A percentile compares a stretch with the other conserved stretches of the same genome.
phyloP scores from a whole-genome alignment of 177 flowering plant genomes.

The Vitis hybrid region DNA sequence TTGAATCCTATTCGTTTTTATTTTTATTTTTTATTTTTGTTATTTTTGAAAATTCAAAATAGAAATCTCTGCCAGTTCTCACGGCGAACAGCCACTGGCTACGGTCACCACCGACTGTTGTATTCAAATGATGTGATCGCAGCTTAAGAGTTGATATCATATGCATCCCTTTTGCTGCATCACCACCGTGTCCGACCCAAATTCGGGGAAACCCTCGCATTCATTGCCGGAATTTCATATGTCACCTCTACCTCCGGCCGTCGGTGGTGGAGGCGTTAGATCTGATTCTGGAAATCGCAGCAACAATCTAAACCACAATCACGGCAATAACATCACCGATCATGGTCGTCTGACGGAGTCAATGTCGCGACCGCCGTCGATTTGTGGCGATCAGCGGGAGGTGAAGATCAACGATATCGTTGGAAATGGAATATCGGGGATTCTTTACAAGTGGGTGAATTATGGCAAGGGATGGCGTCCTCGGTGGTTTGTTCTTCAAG shows the following conservation, averaged over 20 bases:
- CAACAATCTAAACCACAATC: neutral
- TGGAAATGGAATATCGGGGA: constrained; percentile 75
- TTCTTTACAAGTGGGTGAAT: constrained; percentile 90
- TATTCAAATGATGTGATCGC: neutral
- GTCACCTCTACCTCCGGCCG: constrained; percentile 21
- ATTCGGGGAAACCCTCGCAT: constrained; percentile 21
- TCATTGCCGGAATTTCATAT: constrained; percentile 18
- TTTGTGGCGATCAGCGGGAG: constrained; percentile 36
- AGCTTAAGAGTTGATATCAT: neutral
- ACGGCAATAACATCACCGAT: constrained; percentile 14
- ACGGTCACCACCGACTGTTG: neutral
- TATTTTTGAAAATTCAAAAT: neutral
- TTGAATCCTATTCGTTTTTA: too few relatives aligned
- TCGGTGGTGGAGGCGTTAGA: constrained; percentile 21
- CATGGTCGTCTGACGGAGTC: constrained; percentile 21
- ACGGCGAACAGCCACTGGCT: constrained; percentile 1
- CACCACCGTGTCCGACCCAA: constrained; percentile 39
- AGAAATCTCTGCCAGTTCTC: neutral
- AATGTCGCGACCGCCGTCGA: constrained; percentile 6
- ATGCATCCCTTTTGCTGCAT: constrained; percentile 69
- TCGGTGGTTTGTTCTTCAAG: constrained; percentile 86
- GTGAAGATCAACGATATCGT: constrained; percentile 72
- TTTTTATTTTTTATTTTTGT: too few relatives aligned
- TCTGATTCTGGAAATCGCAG: constrained; percentile 18
- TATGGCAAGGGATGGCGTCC: constrained; percentile 96